Evolutionary conservation across 2,329 filamentous ascomycete species (phyloP).

Genomic region (Scortechinia acanthostroma): DNA sequence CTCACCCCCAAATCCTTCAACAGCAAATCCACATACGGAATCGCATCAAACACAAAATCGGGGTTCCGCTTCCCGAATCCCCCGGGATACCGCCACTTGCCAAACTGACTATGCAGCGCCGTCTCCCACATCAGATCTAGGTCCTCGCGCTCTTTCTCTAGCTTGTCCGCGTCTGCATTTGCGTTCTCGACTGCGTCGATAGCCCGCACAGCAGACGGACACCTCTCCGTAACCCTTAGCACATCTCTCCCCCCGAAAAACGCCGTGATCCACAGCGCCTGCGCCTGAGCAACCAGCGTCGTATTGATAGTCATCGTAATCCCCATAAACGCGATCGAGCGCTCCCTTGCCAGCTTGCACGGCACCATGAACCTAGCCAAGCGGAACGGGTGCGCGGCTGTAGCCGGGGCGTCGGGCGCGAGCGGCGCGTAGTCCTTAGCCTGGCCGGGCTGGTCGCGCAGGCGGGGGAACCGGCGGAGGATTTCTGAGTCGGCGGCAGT

Average conservation of each 20-base stretch:
- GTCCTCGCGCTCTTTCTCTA: constrained; percentile 8
- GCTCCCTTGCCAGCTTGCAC: constrained; percentile 23
- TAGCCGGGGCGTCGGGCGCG: constrained; percentile 10
- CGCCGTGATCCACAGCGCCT: constrained; percentile 46
- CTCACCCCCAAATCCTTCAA: constrained; percentile 42
- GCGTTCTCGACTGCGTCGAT: constrained; percentile 6
- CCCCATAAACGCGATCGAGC: constrained; percentile 38
- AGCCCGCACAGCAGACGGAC: constrained; percentile 5
- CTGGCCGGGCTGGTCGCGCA: constrained; percentile 28
- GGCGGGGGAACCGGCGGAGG: constrained; percentile 36
- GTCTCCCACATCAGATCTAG: constrained; percentile 28
- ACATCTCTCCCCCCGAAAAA: constrained; percentile 40
- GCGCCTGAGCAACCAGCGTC: constrained; percentile 30
- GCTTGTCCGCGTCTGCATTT: not conserved
- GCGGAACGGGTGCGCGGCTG: constrained; percentile 24
- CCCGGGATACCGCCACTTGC: constrained; percentile 34
- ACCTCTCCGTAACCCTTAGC: not conserved
- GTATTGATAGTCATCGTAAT: constrained; percentile 35
- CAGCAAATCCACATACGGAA: constrained; percentile 50
- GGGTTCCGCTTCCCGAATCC: constrained; percentile 39
- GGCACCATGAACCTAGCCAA: constrained; percentile 37
- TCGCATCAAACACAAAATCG: constrained; percentile 50
- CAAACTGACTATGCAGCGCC: constrained; percentile 40
- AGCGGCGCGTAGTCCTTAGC: constrained; percentile 8
- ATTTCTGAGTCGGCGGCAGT: constrained; percentile 38